Base-by-base conservation (phyloP, 1,139 yeast genomes). In the Nakaseomyces glabratus region DNA sequence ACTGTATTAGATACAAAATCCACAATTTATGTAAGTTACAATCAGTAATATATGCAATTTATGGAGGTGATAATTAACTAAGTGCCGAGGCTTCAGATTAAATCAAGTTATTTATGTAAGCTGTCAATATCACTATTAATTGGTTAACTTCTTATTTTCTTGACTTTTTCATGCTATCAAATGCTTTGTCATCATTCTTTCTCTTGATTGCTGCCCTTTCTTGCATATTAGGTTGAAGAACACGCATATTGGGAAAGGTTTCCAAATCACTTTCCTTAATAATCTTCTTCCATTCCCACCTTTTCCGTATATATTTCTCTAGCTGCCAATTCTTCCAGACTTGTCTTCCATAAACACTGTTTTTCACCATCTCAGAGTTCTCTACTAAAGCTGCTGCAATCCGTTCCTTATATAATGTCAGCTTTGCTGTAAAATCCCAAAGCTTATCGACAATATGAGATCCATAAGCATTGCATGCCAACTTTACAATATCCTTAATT, bases 271-370 rank as follows among this genome's bases (percentile, higher is more conserved):
- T 82, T 35, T 76, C 76, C 52, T 81, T 85, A 21, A 82, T 72
- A 23, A 73, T 50, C 31, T 69, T 65, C 61, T 81, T 82, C 96
- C 96, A 86, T 51, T 85, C 95, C 52, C 67, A 73, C 55, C 80
- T 75, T 58, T 78, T 78, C 55, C 95, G 70, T 9, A 65, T 57
- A 51, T 76, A 53, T 14, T 44, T 37, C 35, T 53, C 58, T 32
- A 51, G 20, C 38, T 29, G 35, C 97, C 97, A 90, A 57, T 88
- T 90, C 53, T 82, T 82, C 97, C 97, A 90, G 1, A 90, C 97
- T 47, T 77, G 70, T 54, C 81, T 74, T 30, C 98, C 98, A 52
- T 90, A 90, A 16, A 67, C 71, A 54, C 94, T 81, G 44, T 79
- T 84, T 61, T 90, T 86, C 25, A 90, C 81, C 44, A 71, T 69